phyloP scores from a whole-genome alignment of 306 rosid species.

The Luffa acutangula region DNA sequence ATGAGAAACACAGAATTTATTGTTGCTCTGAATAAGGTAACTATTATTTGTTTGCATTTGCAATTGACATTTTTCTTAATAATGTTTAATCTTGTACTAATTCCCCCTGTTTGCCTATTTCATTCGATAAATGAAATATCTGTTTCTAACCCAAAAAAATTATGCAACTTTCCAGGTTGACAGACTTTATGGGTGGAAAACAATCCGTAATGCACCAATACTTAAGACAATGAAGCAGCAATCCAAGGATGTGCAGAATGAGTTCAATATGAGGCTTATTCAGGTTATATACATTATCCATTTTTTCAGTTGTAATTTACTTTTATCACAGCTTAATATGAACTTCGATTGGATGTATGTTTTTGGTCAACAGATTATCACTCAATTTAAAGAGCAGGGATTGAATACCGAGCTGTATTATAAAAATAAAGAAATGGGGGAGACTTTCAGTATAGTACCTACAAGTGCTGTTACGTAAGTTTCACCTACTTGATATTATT shows the following conservation, averaged over 20 bases:
- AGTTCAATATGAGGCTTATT: slow-evolving; percentile 68
- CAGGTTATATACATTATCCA: slow-evolving; percentile 36
- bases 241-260: slow-evolving; percentile 73
- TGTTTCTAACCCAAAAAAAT: neutral
- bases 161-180: slow-evolving; percentile 53
- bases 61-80: neutral
- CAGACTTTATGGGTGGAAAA: slow-evolving; percentile 89
- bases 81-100: neutral
- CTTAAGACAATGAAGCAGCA: slow-evolving; percentile 71
- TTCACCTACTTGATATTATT: slow-evolving; percentile 3
- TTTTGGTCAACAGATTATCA: slow-evolving; percentile 45
- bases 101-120: neutral
- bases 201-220: slow-evolving; percentile 66
- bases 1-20: slow-evolving; percentile 96
- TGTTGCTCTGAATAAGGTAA: slow-evolving; percentile 83
- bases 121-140: neutral
- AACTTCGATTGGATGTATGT: slow-evolving; percentile 10
- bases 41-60: neutral
- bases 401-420: slow-evolving; percentile 77
- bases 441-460: slow-evolving; percentile 87
- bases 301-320: neutral
- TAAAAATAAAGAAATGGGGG: slow-evolving; percentile 88
- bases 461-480: slow-evolving; percentile 88
- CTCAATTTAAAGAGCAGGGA: slow-evolving; percentile 82
- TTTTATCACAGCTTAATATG: neutral